phyloP scores from a whole-genome alignment of 106 monocot genomes.

The Cymbidium sinense region DNA sequence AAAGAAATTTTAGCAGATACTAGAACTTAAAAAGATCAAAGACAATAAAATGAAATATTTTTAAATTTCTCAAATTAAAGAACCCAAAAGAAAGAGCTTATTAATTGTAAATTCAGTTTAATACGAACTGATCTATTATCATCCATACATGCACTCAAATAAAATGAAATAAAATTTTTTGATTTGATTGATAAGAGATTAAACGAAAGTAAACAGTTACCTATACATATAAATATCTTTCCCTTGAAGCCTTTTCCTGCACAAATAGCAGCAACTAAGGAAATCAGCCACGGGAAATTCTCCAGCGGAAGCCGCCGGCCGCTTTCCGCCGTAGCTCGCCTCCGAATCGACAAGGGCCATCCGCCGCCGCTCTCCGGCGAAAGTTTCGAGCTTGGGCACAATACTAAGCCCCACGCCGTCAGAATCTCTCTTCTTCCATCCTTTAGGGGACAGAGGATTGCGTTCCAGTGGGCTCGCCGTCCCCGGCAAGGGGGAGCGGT shows the following conservation, averaged over 20 bases:
- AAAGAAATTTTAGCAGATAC: no score
- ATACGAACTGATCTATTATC: no score
- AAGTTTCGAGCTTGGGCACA: slow-evolving; percentile 42
- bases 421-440: slow-evolving; percentile 73
- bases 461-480: slow-evolving; percentile 46
- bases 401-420: slow-evolving; percentile 79
- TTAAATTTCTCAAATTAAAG: not conserved
- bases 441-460: slow-evolving; percentile 44
- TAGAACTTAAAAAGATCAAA: no score
- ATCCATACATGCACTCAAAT: no score
- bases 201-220: slow-evolving; percentile 7
- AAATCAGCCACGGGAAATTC: slow-evolving; percentile 41
- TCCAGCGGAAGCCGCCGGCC: not conserved
- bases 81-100: no score
- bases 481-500: slow-evolving; percentile 5
- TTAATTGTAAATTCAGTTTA: no score
- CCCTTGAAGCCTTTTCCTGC: slow-evolving; percentile 50
- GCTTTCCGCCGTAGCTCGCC: not conserved
- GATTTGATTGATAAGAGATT: no score
- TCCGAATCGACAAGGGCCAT: not conserved
- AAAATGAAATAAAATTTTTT: no score
- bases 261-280: slow-evolving; percentile 44
- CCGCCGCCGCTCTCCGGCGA: not conserved
- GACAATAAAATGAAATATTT: not conserved
- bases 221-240: slow-evolving; percentile 74